These are phyloP conservation scores for Hyphodiscus hymeniophilus DNA, from an alignment of 495 filamentous ascomycete species.

Conservation along the genomic window DNA sequence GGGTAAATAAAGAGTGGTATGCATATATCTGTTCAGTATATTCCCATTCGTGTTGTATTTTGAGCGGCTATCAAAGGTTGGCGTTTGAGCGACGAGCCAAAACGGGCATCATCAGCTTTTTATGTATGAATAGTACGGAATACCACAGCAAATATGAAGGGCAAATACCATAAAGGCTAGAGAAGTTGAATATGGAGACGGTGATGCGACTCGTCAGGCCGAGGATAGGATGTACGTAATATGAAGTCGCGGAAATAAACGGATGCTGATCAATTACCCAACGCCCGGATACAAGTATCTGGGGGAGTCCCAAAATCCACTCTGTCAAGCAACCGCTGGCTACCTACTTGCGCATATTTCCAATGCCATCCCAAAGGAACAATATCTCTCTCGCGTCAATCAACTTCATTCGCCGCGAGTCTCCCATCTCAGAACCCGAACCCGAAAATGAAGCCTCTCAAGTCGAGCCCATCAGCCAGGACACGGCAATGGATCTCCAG, in stretches of 20 bases:
- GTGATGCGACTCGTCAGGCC: neutral
- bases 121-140: neutral
- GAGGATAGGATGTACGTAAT: slow-evolving; percentile 1
- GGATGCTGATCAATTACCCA: neutral
- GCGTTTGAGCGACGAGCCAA: neutral
- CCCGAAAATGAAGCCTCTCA: neutral
- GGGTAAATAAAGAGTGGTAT: neutral
- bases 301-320: neutral
- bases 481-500: slow-evolving; percentile 14
- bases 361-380: too few species aligned
- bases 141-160: neutral
- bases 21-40: neutral
- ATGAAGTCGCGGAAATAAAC: slow-evolving; percentile 8
- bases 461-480: neutral
- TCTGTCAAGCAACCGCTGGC: too few species aligned
- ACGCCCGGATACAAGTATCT: neutral
- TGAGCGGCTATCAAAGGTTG: neutral
- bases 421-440: neutral
- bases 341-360: too few species aligned
- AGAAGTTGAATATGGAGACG: neutral
- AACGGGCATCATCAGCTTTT: neutral
- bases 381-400: neutral
- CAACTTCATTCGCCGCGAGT: neutral
- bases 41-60: slow-evolving; percentile 10
- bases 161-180: neutral